Percentiles rank a stretch among this genome's conserved stretches.
phyloP scores from a whole-genome alignment of 2,329 filamentous ascomycete genomes.

The Clarireedia sp. region DNA sequence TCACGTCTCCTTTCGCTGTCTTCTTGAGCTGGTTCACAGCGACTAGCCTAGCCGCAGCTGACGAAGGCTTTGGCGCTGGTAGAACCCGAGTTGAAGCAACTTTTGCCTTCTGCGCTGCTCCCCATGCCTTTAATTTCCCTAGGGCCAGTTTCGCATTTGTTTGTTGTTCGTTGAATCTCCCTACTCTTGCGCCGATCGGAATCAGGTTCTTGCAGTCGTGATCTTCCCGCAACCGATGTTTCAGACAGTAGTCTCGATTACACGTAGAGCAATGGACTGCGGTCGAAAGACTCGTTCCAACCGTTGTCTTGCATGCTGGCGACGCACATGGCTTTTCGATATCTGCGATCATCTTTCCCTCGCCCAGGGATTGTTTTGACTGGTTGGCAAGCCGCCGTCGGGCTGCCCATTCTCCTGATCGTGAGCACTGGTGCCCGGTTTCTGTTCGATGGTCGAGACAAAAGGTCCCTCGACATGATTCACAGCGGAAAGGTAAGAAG shows the following conservation, averaged over 20 bases:
- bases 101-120: slow-evolving; percentile 60
- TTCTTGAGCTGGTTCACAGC: slow-evolving; percentile 76
- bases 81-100: slow-evolving; percentile 37
- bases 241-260: slow-evolving; percentile 68
- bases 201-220: slow-evolving; percentile 75
- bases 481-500: slow-evolving; percentile 90
- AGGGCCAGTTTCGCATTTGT: slow-evolving; percentile 69
- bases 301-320: slow-evolving; percentile 58
- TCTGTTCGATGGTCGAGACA: slow-evolving; percentile 93
- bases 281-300: slow-evolving; percentile 58
- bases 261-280: slow-evolving; percentile 66
- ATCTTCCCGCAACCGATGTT: slow-evolving; percentile 69
- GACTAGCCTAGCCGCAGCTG: slow-evolving; percentile 54
- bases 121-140: slow-evolving; percentile 72
- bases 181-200: slow-evolving; percentile 45
- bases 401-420: slow-evolving; percentile 55
- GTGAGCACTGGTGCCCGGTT: slow-evolving; percentile 62
- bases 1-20: slow-evolving; percentile 82
- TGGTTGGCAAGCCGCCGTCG: slow-evolving; percentile 48
- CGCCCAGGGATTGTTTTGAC: slow-evolving; percentile 45
- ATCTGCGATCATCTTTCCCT: slow-evolving; percentile 46
- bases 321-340: slow-evolving; percentile 61
- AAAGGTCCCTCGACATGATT: slow-evolving; percentile 76
- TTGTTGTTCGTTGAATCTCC: slow-evolving; percentile 38
- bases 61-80: slow-evolving; percentile 55